Evolutionary conservation across 208 protist genomes (phyloP), one percentile per base, ranked within the genome.

Genomic region (Crithidia mellificae): DNA sequence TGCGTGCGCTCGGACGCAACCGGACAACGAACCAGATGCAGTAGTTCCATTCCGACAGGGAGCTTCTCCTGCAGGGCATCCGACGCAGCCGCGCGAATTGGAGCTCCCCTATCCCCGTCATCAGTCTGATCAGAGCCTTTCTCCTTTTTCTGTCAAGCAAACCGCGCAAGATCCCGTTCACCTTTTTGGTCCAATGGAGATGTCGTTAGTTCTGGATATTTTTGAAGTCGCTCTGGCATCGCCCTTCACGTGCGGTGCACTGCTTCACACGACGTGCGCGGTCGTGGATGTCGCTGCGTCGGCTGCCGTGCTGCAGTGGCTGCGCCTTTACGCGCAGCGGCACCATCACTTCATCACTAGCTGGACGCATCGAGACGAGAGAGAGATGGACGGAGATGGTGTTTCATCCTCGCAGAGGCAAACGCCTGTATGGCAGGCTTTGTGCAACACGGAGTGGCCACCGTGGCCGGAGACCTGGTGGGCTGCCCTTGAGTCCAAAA

Each of bases 201-300:
- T 74, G 38, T 17, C 49, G 25, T 24, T 84, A 4, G 77, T 38
- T 24, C 43, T 87, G 36, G 82, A 87, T 53, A 69, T 74, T 27
- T 84, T 81, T 41, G 71, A 74, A 55, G 68, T 84, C 3, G 46
- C 81, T 5, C 65, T 82, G 46, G 29, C 52, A 22, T 80, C 63
- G 2, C 82, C 82, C 8, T 24, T 6, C 22, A 19, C 65, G 5
- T 68, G 78, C 5, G 34, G 67, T 8, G 63, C 52, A 9, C 63
- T 87, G 22, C 30, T 87, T 9, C 15, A 51, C 7, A 63, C 30
- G 8, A 49, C 78, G 1, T 39, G 34, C 8, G 20, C n/a, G 11
- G 6, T 22, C 6, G 50, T 83, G 15, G 54, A 72, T 22, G 44
- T 54, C 4, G 50, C 73, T 11, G 66, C 63, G 1, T 19, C 46